Conservation (phyloP, 2,329 filamentous ascomycete species). For the Fusarium oligoseptatum region DNA sequence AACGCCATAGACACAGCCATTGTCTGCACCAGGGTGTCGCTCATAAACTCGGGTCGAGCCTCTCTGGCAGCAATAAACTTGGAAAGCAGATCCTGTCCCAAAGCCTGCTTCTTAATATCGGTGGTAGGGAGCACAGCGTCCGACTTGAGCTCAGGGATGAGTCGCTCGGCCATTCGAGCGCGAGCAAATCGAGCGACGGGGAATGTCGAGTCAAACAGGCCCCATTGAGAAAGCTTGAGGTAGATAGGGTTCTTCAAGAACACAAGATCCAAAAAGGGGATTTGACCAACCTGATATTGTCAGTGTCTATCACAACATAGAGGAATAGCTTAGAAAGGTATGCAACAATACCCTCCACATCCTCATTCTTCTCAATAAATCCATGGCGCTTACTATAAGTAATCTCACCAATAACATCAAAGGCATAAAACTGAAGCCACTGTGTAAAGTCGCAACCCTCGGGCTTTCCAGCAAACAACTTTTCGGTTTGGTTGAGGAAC, state of each 20-base stretch:
- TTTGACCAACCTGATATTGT: constrained; percentile 73
- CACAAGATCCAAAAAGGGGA: constrained; percentile 77
- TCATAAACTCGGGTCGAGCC: constrained; percentile 79
- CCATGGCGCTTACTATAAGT: constrained; percentile 82
- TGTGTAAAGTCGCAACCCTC: constrained; percentile 69
- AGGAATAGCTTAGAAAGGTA: constrained; percentile 75
- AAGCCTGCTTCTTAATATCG: constrained; percentile 52
- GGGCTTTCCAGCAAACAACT: constrained; percentile 62
- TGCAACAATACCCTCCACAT: constrained; percentile 79
- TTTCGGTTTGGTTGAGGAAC: constrained; percentile 74
- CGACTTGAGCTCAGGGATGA: constrained; percentile 58
- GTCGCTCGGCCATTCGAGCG: constrained; percentile 74
- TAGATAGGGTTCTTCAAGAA: constrained; percentile 82
- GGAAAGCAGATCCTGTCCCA: constrained; percentile 73
- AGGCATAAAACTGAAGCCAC: constrained; percentile 86
- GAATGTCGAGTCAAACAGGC: constrained; percentile 76
- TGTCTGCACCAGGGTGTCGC: constrained; percentile 75
- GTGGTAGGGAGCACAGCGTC: constrained; percentile 50
- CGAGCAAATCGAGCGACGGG: constrained; percentile 80
- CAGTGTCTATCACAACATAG: constrained; percentile 65
- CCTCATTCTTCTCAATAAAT: constrained; percentile 80
- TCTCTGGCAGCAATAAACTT: constrained; percentile 79
- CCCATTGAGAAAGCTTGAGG: constrained; percentile 75
- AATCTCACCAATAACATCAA: constrained; percentile 84
- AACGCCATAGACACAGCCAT: constrained; percentile 80